These are phyloP conservation scores for Elaeis guineensis DNA, from an alignment of 176 grass and related monocot genomes.

Conservation along the genomic window DNA sequence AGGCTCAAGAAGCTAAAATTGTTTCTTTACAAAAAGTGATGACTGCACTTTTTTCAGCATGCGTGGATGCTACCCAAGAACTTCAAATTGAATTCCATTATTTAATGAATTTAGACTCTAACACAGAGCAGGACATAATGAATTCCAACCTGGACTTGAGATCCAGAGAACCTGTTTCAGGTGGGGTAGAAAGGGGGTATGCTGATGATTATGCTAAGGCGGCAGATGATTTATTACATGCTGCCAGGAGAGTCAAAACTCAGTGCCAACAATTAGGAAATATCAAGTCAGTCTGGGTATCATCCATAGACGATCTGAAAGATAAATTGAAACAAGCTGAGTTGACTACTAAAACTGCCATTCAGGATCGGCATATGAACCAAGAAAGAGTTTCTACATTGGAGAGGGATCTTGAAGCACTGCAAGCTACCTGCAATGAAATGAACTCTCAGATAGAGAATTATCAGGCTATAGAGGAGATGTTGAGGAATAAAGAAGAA, in stretches of 20 bases:
- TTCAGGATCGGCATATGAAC: constrained; percentile 36
- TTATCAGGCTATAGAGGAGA: constrained; percentile 46
- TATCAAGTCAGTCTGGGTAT: constrained; percentile 26
- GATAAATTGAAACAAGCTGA: constrained; percentile 54
- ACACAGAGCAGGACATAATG: constrained; percentile 30
- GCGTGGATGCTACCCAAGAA: constrained; percentile 42
- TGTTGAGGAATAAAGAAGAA: constrained; percentile 50
- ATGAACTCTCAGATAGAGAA: constrained; percentile 54
- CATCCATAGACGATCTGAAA: constrained; percentile 44
- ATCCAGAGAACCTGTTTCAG: constrained; percentile 7
- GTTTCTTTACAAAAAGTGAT: constrained; percentile 42
- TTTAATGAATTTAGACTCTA: constrained; percentile 27
- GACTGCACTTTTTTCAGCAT: constrained; percentile 46
- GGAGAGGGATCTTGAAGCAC: constrained; percentile 60
- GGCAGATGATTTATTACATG: constrained; percentile 39
- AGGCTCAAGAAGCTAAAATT: constrained; percentile 56
- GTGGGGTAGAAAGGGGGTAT: constrained; percentile 33
- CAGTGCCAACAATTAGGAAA: constrained; percentile 23
- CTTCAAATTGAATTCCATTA: constrained; percentile 31
- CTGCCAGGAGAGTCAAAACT: constrained; percentile 29
- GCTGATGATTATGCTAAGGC: constrained; percentile 28
- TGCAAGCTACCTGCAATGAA: constrained; percentile 40
- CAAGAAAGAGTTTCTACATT: constrained; percentile 46
- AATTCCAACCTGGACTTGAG: constrained; percentile 26
- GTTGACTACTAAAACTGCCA: constrained; percentile 50